Percentiles rank a stretch among this genome's conserved stretches.
Evolutionary conservation across 2,329 filamentous ascomycete genomes (phyloP).

Genomic region (Aspergillus luchuensis): DNA sequence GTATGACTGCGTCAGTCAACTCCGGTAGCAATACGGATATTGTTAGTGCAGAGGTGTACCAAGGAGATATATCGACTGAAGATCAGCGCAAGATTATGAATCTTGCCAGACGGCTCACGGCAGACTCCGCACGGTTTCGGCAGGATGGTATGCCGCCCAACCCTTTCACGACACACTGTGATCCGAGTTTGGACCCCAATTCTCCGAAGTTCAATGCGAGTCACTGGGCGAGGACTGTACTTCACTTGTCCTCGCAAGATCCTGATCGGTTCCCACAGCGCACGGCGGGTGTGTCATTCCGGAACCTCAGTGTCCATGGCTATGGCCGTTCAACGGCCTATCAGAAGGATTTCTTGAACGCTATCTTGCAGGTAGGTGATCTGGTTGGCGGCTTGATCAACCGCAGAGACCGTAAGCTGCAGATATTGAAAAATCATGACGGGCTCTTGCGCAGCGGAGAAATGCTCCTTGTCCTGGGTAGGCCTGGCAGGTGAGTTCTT

Average conservation of each 20-base stretch:
- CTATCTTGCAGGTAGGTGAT: background rate
- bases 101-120: background rate
- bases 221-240: slow-evolving; percentile 4
- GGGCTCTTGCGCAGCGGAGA: slow-evolving; percentile 56
- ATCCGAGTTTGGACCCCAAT: slow-evolving; percentile 6
- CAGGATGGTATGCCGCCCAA: background rate
- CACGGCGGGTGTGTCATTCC: slow-evolving; percentile 40
- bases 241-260: slow-evolving; percentile 2
- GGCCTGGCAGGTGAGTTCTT: slow-evolving; percentile 29
- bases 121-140: background rate
- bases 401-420: slow-evolving; percentile 36
- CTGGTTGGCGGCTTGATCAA: background rate
- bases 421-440: slow-evolving; percentile 61
- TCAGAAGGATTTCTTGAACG: slow-evolving; percentile 23
- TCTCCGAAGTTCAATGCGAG: slow-evolving; percentile 6
- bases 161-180: background rate
- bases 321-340: slow-evolving; percentile 40
- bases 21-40: background rate
- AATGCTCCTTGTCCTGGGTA: slow-evolving; percentile 52
- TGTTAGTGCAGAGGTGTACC: background rate
- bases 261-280: slow-evolving; percentile 5
- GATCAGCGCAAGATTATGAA: slow-evolving; percentile 1
- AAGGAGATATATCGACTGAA: background rate
- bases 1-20: background rate
- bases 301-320: slow-evolving; percentile 43